These are phyloP conservation scores for Kwoniella bestiolae DNA, from an alignment of 768 basidiomycete species.

Conservation along the genomic window DNA sequence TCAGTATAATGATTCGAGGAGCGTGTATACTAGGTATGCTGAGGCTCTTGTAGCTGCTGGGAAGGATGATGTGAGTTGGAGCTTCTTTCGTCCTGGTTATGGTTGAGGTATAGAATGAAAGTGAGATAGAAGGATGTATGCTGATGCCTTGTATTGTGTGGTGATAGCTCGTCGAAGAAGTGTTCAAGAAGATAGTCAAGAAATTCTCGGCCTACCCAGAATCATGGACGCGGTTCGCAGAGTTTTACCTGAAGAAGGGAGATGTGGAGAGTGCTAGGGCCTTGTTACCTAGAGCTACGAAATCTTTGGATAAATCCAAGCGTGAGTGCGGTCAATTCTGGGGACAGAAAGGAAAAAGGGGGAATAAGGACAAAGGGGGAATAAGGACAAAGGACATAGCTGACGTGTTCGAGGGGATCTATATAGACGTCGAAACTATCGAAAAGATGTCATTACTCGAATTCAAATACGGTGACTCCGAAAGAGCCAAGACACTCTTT, in stretches of 20 bases:
- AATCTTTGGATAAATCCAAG: conserved; percentile 89
- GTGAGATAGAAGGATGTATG: too few species aligned
- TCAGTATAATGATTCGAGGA: conserved; percentile 89
- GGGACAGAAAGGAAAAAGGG: background rate
- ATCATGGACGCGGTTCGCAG: conserved; percentile 87
- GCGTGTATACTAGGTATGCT: conserved; percentile 80
- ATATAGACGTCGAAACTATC: conserved; percentile 94
- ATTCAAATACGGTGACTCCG: conserved; percentile 90
- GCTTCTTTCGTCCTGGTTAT: too few species aligned
- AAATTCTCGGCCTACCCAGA: conserved; percentile 94
- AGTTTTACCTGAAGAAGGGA: conserved; percentile 73
- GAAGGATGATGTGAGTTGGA: conserved; percentile 70
- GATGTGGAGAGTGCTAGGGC: conserved; percentile 79
- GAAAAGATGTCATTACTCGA: conserved; percentile 93
- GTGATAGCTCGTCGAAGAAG: conserved; percentile 84
- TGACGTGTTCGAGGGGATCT: too few species aligned
- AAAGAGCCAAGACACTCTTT: conserved; percentile 92
- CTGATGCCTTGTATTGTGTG: background rate
- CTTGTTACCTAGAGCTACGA: conserved; percentile 81
- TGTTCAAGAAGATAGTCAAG: conserved; percentile 83
- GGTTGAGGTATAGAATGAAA: too few species aligned
- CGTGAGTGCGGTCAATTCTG: conserved; percentile 71
- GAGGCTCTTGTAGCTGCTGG: conserved; percentile 81
- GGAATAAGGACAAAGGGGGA: background rate
- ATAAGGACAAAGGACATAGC: too few species aligned